Base-by-base conservation (phyloP, 2,329 filamentous ascomycete genomes). In the Pestalotiopsis sp. region DNA sequence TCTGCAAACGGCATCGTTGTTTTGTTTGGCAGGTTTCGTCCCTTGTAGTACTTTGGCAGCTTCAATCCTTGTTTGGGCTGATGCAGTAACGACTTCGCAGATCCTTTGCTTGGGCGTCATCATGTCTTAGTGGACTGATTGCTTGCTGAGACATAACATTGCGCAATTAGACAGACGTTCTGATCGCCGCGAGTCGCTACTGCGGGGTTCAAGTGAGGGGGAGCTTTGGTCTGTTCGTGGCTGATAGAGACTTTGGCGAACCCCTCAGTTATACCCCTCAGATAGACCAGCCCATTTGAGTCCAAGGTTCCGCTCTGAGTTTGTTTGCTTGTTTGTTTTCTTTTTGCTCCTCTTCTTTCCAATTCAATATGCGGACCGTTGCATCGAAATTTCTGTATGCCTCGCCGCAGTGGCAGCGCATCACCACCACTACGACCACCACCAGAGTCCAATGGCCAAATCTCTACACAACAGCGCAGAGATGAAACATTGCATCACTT, bases 161-260 rank as follows among this genome's bases (percentile, higher is more conserved):
- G 59, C 31, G 59, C 59, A 36, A 62, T 39, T 20, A 36, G n/a
- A 38, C n/a, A 36, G n/a, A 38, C n/a, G 12, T 62, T 62, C 27
- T 38, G 5, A 27, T 27, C 31, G n/a, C 31, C 31, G 27, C 59
- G 36, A 62, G 9, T 62, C 27, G 27, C 59, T 36, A 62, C 59
- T 62, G 59, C 59, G 59, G 59, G 59, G 59, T 62, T 39, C 31
- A 62, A 39, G 36, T 62, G 59, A 62, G 59, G 59, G 59, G 59
- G 45, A 13, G 25, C 17, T 31, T 62, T 39, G 59, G 59, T 39
- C 59, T n/a, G 59, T 36, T 36, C 36, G 27, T 62, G 27, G 59
- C 36, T 59, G 57, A 62, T 36, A 39, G 59, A 39, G 36, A 36
- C 59, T 39, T 62, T 62, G 59, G 59, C 59, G 31, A 62, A 62